A percentile compares a stretch with the other conserved stretches of the same genome.
These are phyloP conservation scores for Fragaria nilgerrensis DNA, from an alignment of 306 rosid species.

Conservation along the genomic window DNA sequence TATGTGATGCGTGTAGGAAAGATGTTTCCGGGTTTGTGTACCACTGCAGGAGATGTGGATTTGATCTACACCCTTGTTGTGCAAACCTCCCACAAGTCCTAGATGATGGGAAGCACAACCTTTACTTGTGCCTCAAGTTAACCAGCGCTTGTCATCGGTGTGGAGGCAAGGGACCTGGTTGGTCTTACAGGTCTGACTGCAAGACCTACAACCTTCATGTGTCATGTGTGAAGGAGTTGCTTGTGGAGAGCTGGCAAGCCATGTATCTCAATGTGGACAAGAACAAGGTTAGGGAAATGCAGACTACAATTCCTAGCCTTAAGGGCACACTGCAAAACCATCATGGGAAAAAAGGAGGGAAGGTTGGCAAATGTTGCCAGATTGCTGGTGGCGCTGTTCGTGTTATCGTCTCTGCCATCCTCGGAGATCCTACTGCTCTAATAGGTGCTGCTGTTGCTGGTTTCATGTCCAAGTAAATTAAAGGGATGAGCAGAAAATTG, in stretches of 20 bases:
- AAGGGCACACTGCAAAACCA: slow-evolving; percentile 39
- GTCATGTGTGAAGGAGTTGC: slow-evolving; percentile 53
- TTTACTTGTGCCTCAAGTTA: slow-evolving; percentile 42
- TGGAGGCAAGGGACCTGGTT: slow-evolving; percentile 49
- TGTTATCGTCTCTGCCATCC: slow-evolving; percentile 44
- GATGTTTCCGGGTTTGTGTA: slow-evolving; percentile 46
- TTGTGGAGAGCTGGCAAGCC: slow-evolving; percentile 56
- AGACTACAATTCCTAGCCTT: slow-evolving; percentile 47
- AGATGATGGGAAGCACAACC: slow-evolving; percentile 39
- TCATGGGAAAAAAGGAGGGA: slow-evolving; percentile 26
- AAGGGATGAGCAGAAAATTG: neutral
- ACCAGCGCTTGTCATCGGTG: slow-evolving; percentile 40
- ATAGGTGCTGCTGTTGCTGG: slow-evolving; percentile 42
- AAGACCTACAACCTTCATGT: slow-evolving; percentile 48
- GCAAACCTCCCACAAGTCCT: slow-evolving; percentile 54
- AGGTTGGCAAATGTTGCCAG: slow-evolving; percentile 39
- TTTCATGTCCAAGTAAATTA: slow-evolving; percentile 37
- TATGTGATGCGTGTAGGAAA: slow-evolving; percentile 47
- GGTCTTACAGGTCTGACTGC: slow-evolving; percentile 50
- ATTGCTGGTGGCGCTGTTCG: slow-evolving; percentile 50
- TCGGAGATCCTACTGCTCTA: slow-evolving; percentile 53
- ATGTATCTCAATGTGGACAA: slow-evolving; percentile 47
- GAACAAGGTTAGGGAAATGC: slow-evolving; percentile 45
- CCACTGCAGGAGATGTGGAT: slow-evolving; percentile 49
- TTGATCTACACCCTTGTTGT: slow-evolving; percentile 59